phyloP scores from a whole-genome alignment of 2,329 filamentous ascomycete species.

The Claviceps sp. region DNA sequence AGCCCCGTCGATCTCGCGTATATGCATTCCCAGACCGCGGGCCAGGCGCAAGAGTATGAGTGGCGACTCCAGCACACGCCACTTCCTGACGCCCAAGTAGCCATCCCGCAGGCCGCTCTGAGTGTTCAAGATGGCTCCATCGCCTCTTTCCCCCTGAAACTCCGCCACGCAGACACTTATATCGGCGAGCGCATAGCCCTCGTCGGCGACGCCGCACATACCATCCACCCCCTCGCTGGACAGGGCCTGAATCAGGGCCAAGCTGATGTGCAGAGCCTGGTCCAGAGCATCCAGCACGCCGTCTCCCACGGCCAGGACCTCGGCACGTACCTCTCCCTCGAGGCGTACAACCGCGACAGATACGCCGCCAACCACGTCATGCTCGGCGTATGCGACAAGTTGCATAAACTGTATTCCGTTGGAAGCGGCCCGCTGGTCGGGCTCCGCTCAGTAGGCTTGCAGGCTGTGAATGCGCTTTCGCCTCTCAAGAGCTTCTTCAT shows the following conservation, averaged over 20 bases:
- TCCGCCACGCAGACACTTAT: slow-evolving; percentile 92
- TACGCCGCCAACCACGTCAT: slow-evolving; percentile 73
- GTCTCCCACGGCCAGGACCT: slow-evolving; percentile 79
- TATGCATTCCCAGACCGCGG: slow-evolving; percentile 51
- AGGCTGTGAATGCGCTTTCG: slow-evolving; percentile 59
- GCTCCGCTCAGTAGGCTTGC: slow-evolving; percentile 63
- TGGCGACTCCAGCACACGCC: slow-evolving; percentile 69
- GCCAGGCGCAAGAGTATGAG: slow-evolving; percentile 60
- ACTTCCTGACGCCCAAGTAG: slow-evolving; percentile 29
- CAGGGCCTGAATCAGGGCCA: slow-evolving; percentile 92
- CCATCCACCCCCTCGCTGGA: slow-evolving; percentile 84
- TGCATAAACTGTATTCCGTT: slow-evolving; percentile 85
- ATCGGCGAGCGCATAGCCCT: slow-evolving; percentile 81
- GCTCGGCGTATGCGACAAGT: slow-evolving; percentile 71
- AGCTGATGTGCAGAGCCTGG: slow-evolving; percentile 71
- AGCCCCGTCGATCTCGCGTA: slow-evolving; percentile 67
- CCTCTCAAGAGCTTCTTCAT: slow-evolving; percentile 79
- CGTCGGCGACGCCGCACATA: slow-evolving; percentile 89
- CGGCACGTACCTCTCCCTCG: slow-evolving; percentile 63
- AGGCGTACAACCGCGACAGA: slow-evolving; percentile 67
- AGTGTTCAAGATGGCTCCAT: slow-evolving; percentile 66
- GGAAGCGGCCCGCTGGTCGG: slow-evolving; percentile 68
- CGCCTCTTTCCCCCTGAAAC: slow-evolving; percentile 79
- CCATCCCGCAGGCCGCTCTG: slow-evolving; percentile 52
- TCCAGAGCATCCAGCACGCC: slow-evolving; percentile 60